Base-by-base conservation (phyloP, 805 yeast species). In the Lachancea dasiensis region DNA sequence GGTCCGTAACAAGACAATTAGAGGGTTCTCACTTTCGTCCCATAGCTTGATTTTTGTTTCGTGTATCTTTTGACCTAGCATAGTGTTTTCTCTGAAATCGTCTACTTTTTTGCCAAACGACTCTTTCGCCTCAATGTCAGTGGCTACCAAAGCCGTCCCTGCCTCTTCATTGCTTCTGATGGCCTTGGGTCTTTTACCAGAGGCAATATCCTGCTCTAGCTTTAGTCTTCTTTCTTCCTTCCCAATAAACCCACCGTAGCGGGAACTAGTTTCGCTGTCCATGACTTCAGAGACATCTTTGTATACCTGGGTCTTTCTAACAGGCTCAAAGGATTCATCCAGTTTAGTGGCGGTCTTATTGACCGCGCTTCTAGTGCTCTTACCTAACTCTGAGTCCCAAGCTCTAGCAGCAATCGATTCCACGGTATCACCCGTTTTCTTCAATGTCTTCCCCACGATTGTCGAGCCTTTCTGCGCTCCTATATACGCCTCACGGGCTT, bases 301-400 rank as follows among this genome's bases (percentile, higher is more conserved):
- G 65, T 89, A 92, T 22, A 86, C 77, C 61, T 81, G 77, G 1
- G 98, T 90, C 41, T 90, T 68, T 61, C 97, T 78, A 35, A 92
- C 92, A 8, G 99, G 99, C 52, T 89, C 97, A 35, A 84, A 75
- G 40, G 73, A 76, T 61, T 83, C 86, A 52, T 86, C 92, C n/a
- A 90, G 80, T 10, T 72, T 78, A 39, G 85, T 86, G 2, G 94
- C 96, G 3, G 96, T 79, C 36, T 75, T 73, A 41, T 72, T 73
- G n/a, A 86, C 90, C 0, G 87, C 86, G 30, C 77, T 71, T 54
- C 97, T 75, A n/a, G 95, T 89, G 34, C 81, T 82, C 59, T 81
- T 79, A 44, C 95, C 92, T 29, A 90, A 84, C 17, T 92, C 85
- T 1, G 96, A 86, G 44, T 92, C 96, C 98, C 98, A 92, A 1